Base-by-base conservation (phyloP, 2,329 filamentous ascomycete species). In the Cladosporium sp. region DNA sequence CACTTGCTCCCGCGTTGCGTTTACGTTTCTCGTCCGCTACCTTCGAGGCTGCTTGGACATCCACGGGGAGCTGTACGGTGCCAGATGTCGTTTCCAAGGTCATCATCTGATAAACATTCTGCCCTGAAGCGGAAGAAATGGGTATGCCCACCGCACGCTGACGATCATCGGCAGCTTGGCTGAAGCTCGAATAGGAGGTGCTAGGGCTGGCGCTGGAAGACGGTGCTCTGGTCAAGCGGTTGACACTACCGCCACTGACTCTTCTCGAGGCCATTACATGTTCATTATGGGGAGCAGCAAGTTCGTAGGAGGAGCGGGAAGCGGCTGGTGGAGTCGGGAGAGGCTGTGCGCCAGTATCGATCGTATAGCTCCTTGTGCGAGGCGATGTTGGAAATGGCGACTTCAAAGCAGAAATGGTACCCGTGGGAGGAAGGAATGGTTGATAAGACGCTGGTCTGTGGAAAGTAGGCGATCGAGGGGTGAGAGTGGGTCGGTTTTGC, bases 11-110 rank as follows among this genome's bases (percentile, higher is more conserved):
- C 35, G 89, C 89, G 62, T 95, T 95, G 45, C 88, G 80, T 66
- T 86, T 84, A 50, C 89, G 78, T 70, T 93, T 95, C 67, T 94
- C 88, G 61, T 93, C 87, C 33, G 88, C 86, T 59, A 88, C 82
- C 57, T 84, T 85, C 11, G 89, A 94, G 11, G 85, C 89, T 59
- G 88, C 85, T 58, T 88, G 85, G 38, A 87, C 82, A 64, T 95
- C 88, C 8, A 92, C 82, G 12, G 84, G 83, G 42, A 91, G 81
- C 55, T 77, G 73, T 49, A 79, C 75, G 32, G 72, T 70, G 15
- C 77, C 76, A 38, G 72, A 69, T 45, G 71, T 71, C 13, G 73
- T 78, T 56, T 76, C 71, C 47, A 77, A 63, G 2, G 75, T 79
- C 74, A 78, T 76, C 61, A 77, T 72, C 58, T 75, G 77, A 50